Evolutionary conservation across 495 filamentous ascomycete species (phyloP), one percentile per base, ranked within the genome.

Genomic region (Amphirosellinia nigrospora): DNA sequence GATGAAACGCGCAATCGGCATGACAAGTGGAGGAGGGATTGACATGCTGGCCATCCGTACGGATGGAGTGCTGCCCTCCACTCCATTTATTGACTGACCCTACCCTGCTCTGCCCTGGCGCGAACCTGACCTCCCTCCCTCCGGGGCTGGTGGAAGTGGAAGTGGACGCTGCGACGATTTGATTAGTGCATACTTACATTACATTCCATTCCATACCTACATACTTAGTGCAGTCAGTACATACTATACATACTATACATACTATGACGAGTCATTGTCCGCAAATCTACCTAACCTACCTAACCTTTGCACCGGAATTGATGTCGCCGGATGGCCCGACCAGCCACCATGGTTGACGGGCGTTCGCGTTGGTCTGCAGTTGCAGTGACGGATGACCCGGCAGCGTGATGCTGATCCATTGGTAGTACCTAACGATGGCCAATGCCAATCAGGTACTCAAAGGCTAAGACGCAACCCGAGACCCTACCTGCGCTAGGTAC

Each of bases 191-290:
- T n/a, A n/a, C n/a, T n/a, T n/a, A n/a, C n/a, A n/a, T n/a, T n/a
- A n/a, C n/a, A n/a, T n/a, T n/a, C n/a, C n/a, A n/a, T n/a, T n/a
- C n/a, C n/a, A n/a, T n/a, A n/a, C n/a, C n/a, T n/a, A n/a, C n/a
- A n/a, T n/a, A n/a, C n/a, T n/a, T n/a, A n/a, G n/a, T n/a, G n/a
- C n/a, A n/a, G n/a, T n/a, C n/a, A n/a, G n/a, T n/a, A n/a, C n/a
- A n/a, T n/a, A n/a, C n/a, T n/a, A n/a, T n/a, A n/a, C n/a, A n/a
- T n/a, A n/a, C n/a, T n/a, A n/a, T n/a, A n/a, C n/a, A n/a, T n/a
- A n/a, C n/a, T n/a, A n/a, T 63, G 58, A 63, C 67, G 67, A 70
- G 67, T 62, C 67, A 70, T 70, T 58, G 55, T n/a, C 30, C 55
- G 38, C 30, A 38, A n/a, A n/a, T n/a, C n/a, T n/a, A n/a, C n/a